Conservation (phyloP, 2,329 filamentous ascomycete species). For the Paraphaeosphaeria minitans region DNA sequence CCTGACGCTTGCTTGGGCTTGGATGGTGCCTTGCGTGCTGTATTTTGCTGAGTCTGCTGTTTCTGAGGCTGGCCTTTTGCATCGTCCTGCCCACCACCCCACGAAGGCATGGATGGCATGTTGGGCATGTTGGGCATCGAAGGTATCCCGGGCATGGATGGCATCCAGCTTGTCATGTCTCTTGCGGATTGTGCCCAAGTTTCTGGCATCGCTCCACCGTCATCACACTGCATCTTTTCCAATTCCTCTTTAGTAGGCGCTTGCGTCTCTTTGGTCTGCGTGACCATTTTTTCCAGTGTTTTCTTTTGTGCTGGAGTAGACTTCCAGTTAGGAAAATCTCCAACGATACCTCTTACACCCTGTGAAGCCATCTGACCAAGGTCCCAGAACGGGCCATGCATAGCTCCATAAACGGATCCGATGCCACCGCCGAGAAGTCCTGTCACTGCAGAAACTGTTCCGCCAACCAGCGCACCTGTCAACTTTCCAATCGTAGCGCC, state of each 20-base stretch:
- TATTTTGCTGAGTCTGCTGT: neutral
- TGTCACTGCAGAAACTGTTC: slow-evolving; percentile 39
- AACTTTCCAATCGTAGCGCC: slow-evolving; percentile 43
- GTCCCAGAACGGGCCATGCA: slow-evolving; percentile 44
- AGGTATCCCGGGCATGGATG: slow-evolving; percentile 34
- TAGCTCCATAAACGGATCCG: slow-evolving; percentile 43
- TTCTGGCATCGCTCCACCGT: slow-evolving; percentile 39
- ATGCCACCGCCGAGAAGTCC: slow-evolving; percentile 44
- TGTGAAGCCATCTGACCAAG: slow-evolving; percentile 44
- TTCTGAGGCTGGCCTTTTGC: neutral
- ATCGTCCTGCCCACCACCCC: neutral
- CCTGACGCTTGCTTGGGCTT: slow-evolving; percentile 6
- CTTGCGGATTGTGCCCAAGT: slow-evolving; percentile 39
- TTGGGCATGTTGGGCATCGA: slow-evolving; percentile 26
- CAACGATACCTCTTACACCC: slow-evolving; percentile 39
- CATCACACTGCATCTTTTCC: slow-evolving; percentile 42
- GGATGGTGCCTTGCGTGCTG: neutral
- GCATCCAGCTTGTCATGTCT: slow-evolving; percentile 43
- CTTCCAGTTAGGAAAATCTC: slow-evolving; percentile 45
- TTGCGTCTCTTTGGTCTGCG: slow-evolving; percentile 42
- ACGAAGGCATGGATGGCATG: slow-evolving; percentile 22
- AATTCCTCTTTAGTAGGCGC: slow-evolving; percentile 40
- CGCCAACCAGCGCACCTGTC: slow-evolving; percentile 44
- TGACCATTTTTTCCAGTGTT: slow-evolving; percentile 46
- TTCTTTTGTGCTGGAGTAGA: slow-evolving; percentile 42